These are phyloP conservation scores for Phytophthora multivora DNA, from an alignment of 352 stramenopile genomes.

Conservation along the genomic window DNA sequence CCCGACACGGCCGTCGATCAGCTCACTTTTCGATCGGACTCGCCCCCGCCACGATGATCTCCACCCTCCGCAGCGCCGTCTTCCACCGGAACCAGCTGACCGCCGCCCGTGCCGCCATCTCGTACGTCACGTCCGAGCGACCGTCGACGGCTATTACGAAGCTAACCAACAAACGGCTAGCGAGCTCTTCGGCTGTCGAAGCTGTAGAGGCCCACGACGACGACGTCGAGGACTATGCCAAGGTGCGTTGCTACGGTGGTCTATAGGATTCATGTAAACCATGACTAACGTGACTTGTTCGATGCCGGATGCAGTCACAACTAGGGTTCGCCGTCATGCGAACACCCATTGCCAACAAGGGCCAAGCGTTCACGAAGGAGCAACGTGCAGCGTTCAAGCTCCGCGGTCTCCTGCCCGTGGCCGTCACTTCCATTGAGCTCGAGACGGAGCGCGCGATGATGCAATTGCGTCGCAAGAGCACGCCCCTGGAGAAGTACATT, in stretches of 20 bases:
- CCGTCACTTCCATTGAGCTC: slow-evolving; percentile 80
- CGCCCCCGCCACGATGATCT: slow-evolving; percentile 19
- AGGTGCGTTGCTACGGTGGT: slow-evolving; percentile 9
- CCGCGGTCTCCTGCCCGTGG: slow-evolving; percentile 89
- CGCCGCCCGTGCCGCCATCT: slow-evolving; percentile 19
- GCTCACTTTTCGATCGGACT: slow-evolving; percentile 26
- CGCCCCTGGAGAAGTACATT: slow-evolving; percentile 93
- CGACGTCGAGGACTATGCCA: slow-evolving; percentile 7
- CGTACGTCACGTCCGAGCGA: slow-evolving; percentile 13
- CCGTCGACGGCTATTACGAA: slow-evolving; percentile 1
- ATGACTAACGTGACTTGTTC: slow-evolving; percentile 5
- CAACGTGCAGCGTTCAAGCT: slow-evolving; percentile 90
- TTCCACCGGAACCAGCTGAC: slow-evolving; percentile 10
- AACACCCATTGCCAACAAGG: slow-evolving; percentile 92
- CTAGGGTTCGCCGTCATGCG: slow-evolving; percentile 49
- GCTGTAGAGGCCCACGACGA: slow-evolving; percentile 3
- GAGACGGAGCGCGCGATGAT: slow-evolving; percentile 89
- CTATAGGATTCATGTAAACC: neutral
- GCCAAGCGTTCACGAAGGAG: slow-evolving; percentile 89
- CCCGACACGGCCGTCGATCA: neutral
- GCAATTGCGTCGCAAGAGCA: slow-evolving; percentile 83
- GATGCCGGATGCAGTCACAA: slow-evolving; percentile 5
- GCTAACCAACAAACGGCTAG: slow-evolving; percentile 18
- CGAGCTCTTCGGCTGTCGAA: slow-evolving; percentile 20
- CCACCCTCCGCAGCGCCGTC: slow-evolving; percentile 13